A percentile compares a stretch with the other conserved stretches of the same genome.
phyloP scores from a whole-genome alignment of 2,329 filamentous ascomycete genomes.

The Fusarium graminum region DNA sequence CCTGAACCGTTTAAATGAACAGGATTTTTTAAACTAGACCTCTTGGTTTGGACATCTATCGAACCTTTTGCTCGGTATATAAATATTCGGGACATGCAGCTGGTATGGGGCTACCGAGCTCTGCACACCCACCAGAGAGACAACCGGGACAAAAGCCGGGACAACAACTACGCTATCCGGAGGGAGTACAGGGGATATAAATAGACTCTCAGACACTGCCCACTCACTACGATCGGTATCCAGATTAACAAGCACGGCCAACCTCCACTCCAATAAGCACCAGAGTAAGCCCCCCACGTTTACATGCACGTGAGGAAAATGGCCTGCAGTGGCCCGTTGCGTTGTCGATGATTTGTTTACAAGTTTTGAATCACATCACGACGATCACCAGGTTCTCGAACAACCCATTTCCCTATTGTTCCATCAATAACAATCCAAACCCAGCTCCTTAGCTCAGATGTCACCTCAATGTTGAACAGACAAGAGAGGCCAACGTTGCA shows the following conservation, averaged over 20 bases:
- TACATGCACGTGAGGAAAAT: constrained; percentile 40
- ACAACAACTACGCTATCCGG: neutral
- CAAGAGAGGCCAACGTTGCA: constrained; percentile 12
- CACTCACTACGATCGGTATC: neutral
- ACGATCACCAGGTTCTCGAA: constrained; percentile 16
- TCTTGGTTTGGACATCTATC: neutral
- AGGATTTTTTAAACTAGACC: neutral
- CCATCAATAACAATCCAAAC: constrained; percentile 5
- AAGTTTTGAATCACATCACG: constrained; percentile 17
- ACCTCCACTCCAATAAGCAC: neutral
- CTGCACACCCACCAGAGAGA: neutral
- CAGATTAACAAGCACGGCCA: neutral
- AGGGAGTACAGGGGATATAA: constrained; percentile 8
- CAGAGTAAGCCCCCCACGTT: constrained; percentile 35
- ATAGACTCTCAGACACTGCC: constrained; percentile 2
- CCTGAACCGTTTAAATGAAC: too few relatives aligned
- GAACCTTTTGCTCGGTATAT: neutral
- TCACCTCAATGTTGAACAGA: neutral
- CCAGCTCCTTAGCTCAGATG: neutral
- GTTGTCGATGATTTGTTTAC: constrained; percentile 3
- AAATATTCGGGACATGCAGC: neutral
- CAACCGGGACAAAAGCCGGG: neutral
- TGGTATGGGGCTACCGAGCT: neutral
- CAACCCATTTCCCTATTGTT: constrained; percentile 3
- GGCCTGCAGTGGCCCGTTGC: constrained; percentile 43